Base-by-base conservation (phyloP, 768 basidiomycete species). In the Boletus rubroflammeus region DNA sequence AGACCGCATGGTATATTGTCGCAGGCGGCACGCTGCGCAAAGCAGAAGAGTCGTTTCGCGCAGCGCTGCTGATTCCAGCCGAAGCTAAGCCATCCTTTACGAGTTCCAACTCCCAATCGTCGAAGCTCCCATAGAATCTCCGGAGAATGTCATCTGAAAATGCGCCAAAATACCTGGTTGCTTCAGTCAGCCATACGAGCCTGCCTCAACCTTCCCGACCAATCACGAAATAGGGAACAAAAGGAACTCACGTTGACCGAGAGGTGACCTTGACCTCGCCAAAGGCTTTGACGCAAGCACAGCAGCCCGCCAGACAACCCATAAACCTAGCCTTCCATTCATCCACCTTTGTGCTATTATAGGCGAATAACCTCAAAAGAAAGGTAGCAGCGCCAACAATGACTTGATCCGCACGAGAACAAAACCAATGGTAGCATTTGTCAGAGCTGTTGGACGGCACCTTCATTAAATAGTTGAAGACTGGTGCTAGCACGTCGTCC, bases 361-460 rank as follows among this genome's bases (percentile, higher is more conserved):
- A 97, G 10, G 93, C 93, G 66, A 88, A 86, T 36, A 97, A 70
- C 47, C 93, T 82, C 35, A 96, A 74, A 46, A 91, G 78, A 72
- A 94, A 97, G 0, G 83, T 84, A 0, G 94, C 91, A 2, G 86
- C 82, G 54, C 82, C 85, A 9, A 78, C 68, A 0, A 81, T 84
- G 32, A 81, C 72, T 9, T 76, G 66, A 31, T 80, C 72, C 4
- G 85, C 86, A 35, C 78, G 77, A 28, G 73, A 67, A 68, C 94
- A 97, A 67, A 88, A 95, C 91, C 92, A 95, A 63, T 97, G 93
- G 50, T 79, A 55, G 29, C 56, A 57, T 31, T 72, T 68, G 46
- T 77, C 76, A 41, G 67, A 65, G 31, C 71, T 58, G 43, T 68
- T 66, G 46, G 73, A 69, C 4, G 75, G 71, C 0, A 77, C 71